Evolutionary conservation across 2,329 filamentous ascomycete species (phyloP), one percentile per base, ranked within the genome.

Genomic region (Talaromyces pinophilus): DNA sequence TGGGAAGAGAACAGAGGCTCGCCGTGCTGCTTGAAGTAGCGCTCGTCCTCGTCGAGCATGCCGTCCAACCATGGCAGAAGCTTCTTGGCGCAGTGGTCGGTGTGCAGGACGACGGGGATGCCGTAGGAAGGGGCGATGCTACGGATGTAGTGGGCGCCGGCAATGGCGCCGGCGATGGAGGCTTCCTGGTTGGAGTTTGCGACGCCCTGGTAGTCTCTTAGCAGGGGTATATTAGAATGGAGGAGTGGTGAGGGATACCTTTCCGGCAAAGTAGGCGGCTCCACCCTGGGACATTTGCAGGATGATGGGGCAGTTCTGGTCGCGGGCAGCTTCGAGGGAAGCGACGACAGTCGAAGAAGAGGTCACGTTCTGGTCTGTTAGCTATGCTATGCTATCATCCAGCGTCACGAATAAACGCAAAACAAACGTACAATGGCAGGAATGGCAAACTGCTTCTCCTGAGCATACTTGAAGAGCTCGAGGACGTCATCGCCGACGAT

Each of bases 11-110:
- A 98, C 69, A 98, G 90, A 71, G 95, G 94, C 82, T 93, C 91
- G 83, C 91, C 91, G 79, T 94, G 88, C 79, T 88, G 81, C 90
- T 97, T 96, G 90, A 96, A 97, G 86, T 93, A 94, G 68, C 84
- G 86, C 88, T 98, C 95, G 77, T 98, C 95, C 74, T 90, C 94
- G 70, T 95, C 93, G 74, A 98, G 83, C 89, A 97, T 93, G 79
- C 93, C 93, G 78, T 97, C 93, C 79, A 98, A 85, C 94, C 94
- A 98, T 69, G 95, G 95, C 66, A 98, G 89, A 67, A 98, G 92
- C 90, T 98, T 98, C 91, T 98, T 98, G 79, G 95, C 94, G 83
- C 94, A 97, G 86, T 98, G 95, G 81, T 99, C 95, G 79, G 94
- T 96, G 88, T 97, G 93, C 68, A 98, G 89, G 75, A 98, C 85